Evolutionary conservation across 2,329 filamentous ascomycete species (phyloP).

Genomic region (Xylaria hypoxylon): DNA sequence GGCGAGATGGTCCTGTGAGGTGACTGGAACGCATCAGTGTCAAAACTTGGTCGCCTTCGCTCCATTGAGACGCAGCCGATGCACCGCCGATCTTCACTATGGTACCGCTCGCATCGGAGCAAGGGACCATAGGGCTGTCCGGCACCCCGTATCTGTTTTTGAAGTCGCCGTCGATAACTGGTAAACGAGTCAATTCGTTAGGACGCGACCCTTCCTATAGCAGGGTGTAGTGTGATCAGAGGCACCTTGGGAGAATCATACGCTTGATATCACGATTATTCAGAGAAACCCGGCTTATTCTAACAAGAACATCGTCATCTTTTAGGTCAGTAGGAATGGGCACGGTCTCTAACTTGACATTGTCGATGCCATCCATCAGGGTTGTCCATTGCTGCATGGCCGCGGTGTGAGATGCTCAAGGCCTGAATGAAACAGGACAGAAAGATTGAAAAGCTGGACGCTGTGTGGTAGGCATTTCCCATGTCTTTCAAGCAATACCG

Average conservation of each 20-base stretch:
- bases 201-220: not conserved
- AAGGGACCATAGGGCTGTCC: constrained; percentile 8
- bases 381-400: constrained; percentile 28
- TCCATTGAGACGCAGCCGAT: not conserved
- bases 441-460: not conserved
- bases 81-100: not conserved
- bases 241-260: not conserved
- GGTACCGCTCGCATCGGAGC: constrained; percentile 21
- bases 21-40: constrained; percentile 17
- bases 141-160: constrained; percentile 2
- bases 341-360: constrained; percentile 7
- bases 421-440: too few species aligned
- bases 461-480: not conserved
- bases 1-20: constrained; percentile 5
- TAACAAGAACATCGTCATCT: constrained; percentile 21
- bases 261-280: constrained; percentile 21
- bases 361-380: constrained; percentile 23
- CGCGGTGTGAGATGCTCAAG: not conserved
- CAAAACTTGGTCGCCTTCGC: constrained; percentile 21
- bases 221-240: not conserved
- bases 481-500: not conserved
- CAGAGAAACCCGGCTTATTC: constrained; percentile 14
- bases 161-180: constrained; percentile 22
- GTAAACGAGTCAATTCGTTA: not conserved
- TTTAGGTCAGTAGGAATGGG: constrained; percentile 3